These are phyloP conservation scores for Clavispora asparagi DNA, from an alignment of 805 yeast genomes.

Conservation along the genomic window DNA sequence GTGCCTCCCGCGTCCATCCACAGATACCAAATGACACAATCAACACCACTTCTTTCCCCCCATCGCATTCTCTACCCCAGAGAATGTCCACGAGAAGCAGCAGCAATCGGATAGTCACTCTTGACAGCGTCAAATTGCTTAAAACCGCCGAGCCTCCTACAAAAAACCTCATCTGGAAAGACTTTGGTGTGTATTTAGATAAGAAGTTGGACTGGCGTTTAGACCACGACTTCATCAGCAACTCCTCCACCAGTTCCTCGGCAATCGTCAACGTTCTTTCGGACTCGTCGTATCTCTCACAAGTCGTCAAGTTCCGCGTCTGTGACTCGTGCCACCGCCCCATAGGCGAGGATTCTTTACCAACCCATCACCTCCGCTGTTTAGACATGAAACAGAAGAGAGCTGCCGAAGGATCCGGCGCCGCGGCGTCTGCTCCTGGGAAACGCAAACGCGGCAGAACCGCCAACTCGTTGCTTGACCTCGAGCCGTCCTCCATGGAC, in stretches of 20 bases:
- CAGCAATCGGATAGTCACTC: slow-evolving; percentile 12
- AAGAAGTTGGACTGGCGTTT: slow-evolving; percentile 27
- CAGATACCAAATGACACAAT: neutral
- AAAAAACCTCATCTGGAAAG: slow-evolving; percentile 35
- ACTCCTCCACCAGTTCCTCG: slow-evolving; percentile 16
- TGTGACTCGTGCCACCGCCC: slow-evolving; percentile 38
- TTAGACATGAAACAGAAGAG: slow-evolving; percentile 34
- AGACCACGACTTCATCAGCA: slow-evolving; percentile 15
- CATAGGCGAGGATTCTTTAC: slow-evolving; percentile 31
- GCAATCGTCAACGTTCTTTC: slow-evolving; percentile 19
- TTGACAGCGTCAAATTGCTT: slow-evolving; percentile 13
- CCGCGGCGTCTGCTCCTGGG: slow-evolving; percentile 7
- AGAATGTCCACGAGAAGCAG: slow-evolving; percentile 10
- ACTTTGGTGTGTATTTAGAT: slow-evolving; percentile 39
- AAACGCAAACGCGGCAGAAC: slow-evolving; percentile 27
- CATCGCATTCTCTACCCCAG: neutral
- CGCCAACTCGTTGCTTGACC: slow-evolving; percentile 22
- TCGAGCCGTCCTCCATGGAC: slow-evolving; percentile 36
- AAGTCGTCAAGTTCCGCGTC: slow-evolving; percentile 31
- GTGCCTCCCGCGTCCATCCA: slow-evolving; percentile 1
- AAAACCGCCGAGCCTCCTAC: slow-evolving; percentile 4
- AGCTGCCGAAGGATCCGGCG: slow-evolving; percentile 13
- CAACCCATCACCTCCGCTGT: slow-evolving; percentile 31
- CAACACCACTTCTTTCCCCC: neutral
- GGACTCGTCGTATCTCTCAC: slow-evolving; percentile 26